phyloP scores from a whole-genome alignment of 139 green algal species.

The Chlorella sorokiniana region DNA sequence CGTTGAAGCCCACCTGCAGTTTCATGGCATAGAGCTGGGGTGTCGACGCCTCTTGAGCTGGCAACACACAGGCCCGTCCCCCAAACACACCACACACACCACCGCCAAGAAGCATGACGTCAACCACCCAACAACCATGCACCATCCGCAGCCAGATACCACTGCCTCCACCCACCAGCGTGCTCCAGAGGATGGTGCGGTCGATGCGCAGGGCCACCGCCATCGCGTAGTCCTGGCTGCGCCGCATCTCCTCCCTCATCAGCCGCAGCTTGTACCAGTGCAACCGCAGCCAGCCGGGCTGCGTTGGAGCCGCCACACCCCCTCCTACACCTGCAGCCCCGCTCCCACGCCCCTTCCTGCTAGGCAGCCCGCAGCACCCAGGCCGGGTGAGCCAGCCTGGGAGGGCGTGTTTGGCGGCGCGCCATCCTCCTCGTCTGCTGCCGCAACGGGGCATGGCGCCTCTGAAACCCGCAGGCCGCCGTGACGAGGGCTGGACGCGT shows the following conservation, averaged over 20 bases:
- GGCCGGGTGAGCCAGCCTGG: neutral
- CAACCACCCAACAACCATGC: no score
- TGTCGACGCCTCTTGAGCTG: neutral
- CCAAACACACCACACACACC: neutral
- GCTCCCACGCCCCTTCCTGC: neutral
- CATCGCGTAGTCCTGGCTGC: constrained; percentile 38
- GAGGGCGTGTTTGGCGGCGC: neutral
- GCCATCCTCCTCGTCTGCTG: neutral
- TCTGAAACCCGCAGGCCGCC: neutral
- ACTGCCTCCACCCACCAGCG: no score
- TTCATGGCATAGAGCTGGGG: neutral
- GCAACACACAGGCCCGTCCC: neutral
- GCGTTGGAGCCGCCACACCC: neutral
- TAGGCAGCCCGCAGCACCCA: neutral
- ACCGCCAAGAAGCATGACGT: no score
- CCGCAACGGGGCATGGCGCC: neutral
- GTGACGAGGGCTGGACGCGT: neutral
- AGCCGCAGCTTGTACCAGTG: constrained; percentile 14
- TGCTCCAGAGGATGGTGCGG: constrained; percentile 3
- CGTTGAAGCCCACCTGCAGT: neutral
- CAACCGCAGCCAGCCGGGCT: neutral
- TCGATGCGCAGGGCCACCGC: constrained; percentile 15
- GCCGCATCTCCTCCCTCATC: constrained; percentile 26
- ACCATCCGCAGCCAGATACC: no score
- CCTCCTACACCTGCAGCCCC: no score